Evolutionary conservation across 441 rosid species (phyloP).

Genomic region (Breynia disticha): DNA sequence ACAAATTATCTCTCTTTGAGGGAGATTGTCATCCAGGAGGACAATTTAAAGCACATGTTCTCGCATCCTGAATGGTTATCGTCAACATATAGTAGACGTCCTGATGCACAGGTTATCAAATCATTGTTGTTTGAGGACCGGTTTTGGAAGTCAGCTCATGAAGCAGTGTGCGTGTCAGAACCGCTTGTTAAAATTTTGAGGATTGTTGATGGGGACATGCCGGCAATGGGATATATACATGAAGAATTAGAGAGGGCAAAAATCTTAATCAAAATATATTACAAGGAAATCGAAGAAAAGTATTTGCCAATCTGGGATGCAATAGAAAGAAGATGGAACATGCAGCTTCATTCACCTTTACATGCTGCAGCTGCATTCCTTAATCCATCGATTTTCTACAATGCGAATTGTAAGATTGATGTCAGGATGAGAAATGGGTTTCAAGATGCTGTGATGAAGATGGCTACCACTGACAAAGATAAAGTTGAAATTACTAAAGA

Average conservation of each 20-base stretch:
- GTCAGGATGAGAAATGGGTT: slow-evolving; percentile 49
- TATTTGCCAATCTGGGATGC: slow-evolving; percentile 46
- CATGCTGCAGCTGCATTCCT: slow-evolving; percentile 52
- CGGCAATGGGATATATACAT: slow-evolving; percentile 44
- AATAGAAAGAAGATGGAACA: slow-evolving; percentile 42
- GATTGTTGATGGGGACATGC: slow-evolving; percentile 54
- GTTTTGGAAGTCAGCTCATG: slow-evolving; percentile 54
- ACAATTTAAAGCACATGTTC: slow-evolving; percentile 42
- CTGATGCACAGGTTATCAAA: slow-evolving; percentile 41
- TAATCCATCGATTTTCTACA: slow-evolving; percentile 53
- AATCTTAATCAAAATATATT: slow-evolving; percentile 34
- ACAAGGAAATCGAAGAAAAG: slow-evolving; percentile 39
- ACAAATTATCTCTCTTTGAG: slow-evolving; percentile 36
- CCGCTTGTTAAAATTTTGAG: slow-evolving; percentile 40
- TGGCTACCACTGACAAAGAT: slow-evolving; percentile 34
- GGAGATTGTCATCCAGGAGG: slow-evolving; percentile 42
- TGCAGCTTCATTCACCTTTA: slow-evolving; percentile 40
- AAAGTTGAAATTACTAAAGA: slow-evolving; percentile 48
- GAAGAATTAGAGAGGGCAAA: slow-evolving; percentile 54
- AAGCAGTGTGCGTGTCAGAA: slow-evolving; percentile 40
- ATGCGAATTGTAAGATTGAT: slow-evolving; percentile 40
- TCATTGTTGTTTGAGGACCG: slow-evolving; percentile 38
- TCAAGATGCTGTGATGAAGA: slow-evolving; percentile 53
- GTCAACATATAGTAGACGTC: slow-evolving; percentile 28
- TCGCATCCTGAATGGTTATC: slow-evolving; percentile 46